These are phyloP conservation scores for Fusarium neocosmosporiellum DNA, from an alignment of 2,329 filamentous ascomycete species.

Conservation along the genomic window DNA sequence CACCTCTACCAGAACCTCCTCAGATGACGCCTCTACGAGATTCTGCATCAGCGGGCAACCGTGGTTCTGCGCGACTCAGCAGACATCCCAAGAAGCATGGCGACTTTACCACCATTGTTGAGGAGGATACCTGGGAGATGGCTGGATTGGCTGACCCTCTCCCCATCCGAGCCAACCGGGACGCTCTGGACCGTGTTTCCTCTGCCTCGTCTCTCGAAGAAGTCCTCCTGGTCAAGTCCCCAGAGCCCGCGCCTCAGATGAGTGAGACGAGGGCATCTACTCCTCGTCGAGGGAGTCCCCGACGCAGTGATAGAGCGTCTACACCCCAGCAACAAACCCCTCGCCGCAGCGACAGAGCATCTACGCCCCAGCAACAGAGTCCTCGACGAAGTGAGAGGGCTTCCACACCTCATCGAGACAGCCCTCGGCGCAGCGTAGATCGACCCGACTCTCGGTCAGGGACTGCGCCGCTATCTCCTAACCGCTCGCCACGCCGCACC, in stretches of 20 bases:
- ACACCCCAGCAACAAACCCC: conserved; percentile 16
- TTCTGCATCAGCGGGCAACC: conserved; percentile 63
- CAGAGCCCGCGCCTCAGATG: conserved; percentile 26
- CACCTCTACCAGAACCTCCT: conserved; percentile 59
- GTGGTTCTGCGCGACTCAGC: conserved; percentile 44
- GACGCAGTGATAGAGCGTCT: conserved; percentile 2
- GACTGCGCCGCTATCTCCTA: conserved; percentile 20
- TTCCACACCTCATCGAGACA: conserved; percentile 31
- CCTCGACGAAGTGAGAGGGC: conserved; percentile 4
- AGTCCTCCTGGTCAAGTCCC: conserved; percentile 44
- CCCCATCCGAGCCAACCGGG: conserved; percentile 5
- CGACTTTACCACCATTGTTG: conserved; percentile 58
- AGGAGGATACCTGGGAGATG: conserved; percentile 61
- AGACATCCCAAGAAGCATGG: conserved; percentile 48
- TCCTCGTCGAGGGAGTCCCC: conserved; percentile 21
- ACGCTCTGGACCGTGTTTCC: conserved; percentile 39
- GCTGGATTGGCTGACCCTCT: conserved; percentile 40
- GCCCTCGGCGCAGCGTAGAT: conserved; percentile 23
- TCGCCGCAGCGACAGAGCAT: conserved; percentile 1
- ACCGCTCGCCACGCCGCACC: conserved; percentile 33
- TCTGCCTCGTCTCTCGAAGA: conserved; percentile 50
- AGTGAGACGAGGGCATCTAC: conserved; percentile 16
- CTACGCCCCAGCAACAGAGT: conserved; percentile 6
- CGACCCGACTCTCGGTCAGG: conserved; percentile 26
- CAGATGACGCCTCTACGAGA: conserved; percentile 65